Percentiles rank a stretch among this genome's conserved stretches.
phyloP scores from a whole-genome alignment of 2,329 filamentous ascomycete genomes.

The Colletotrichum tanaceti region DNA sequence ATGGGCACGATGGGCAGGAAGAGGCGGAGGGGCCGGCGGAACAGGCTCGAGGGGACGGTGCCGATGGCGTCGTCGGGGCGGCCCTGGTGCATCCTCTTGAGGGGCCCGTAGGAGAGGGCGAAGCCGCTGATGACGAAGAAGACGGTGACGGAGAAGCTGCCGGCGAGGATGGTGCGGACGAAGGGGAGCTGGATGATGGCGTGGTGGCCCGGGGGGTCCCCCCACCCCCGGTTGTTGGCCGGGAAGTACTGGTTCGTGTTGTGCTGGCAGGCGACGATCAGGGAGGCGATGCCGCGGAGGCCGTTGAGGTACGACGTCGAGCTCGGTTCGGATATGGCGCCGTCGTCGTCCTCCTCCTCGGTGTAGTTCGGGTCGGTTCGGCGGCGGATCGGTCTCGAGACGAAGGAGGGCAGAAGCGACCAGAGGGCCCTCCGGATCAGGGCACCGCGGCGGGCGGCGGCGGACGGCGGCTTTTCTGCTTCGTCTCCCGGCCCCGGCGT shows the following conservation, averaged over 20 bases:
- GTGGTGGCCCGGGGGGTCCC: background rate
- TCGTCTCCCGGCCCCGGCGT: too few relatives aligned
- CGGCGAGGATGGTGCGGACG: conserved; percentile 64
- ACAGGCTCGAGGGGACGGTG: conserved; percentile 61
- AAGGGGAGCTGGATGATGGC: conserved; percentile 61
- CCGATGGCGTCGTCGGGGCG: conserved; percentile 53
- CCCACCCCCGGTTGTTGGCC: background rate
- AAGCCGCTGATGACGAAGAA: conserved; percentile 75
- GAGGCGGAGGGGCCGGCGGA: conserved; percentile 64
- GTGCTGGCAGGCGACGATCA: background rate
- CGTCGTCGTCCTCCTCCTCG: background rate
- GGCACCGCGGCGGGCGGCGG: too few relatives aligned
- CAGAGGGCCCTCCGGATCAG: background rate
- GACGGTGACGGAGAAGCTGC: conserved; percentile 67
- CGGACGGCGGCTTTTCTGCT: too few relatives aligned
- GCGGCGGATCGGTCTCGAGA: background rate
- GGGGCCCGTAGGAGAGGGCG: conserved; percentile 65
- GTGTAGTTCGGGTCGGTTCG: background rate
- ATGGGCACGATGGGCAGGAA: conserved; percentile 54
- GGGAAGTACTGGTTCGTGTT: background rate
- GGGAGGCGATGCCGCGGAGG: background rate
- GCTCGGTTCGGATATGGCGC: background rate
- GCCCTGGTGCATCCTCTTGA: conserved; percentile 58
- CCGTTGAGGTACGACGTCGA: background rate
- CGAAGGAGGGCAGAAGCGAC: background rate